Evolutionary conservation across 2,329 filamentous ascomycete species (phyloP).

Genomic region (Arthrinium puccinioides): DNA sequence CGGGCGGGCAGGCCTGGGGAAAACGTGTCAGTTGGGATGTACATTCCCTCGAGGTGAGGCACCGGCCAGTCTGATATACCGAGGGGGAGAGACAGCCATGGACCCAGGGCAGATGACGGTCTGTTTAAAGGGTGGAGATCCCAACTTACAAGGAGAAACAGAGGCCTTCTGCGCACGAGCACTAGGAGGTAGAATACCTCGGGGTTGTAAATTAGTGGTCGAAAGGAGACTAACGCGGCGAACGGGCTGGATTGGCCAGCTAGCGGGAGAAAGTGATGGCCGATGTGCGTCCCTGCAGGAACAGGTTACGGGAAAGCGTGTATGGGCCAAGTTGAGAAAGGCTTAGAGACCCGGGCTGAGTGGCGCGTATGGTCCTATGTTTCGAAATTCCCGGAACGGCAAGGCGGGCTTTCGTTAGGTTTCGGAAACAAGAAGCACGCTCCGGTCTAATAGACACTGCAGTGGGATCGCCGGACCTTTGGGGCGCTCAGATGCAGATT

Average conservation of each 20-base stretch:
- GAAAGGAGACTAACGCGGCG: conserved; percentile 14
- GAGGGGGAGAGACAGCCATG: conserved; percentile 1
- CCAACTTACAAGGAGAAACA: conserved; percentile 16
- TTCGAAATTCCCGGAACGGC: conserved; percentile 24
- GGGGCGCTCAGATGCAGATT: conserved; percentile 14
- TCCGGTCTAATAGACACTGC: conserved; percentile 14
- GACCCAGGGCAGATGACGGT: conserved; percentile 8
- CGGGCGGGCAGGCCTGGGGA: conserved; percentile 1
- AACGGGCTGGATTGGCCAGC: conserved; percentile 15
- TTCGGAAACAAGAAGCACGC: conserved; percentile 24
- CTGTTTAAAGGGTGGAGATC: conserved; percentile 14
- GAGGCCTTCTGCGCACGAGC: conserved; percentile 15
- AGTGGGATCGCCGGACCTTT: conserved; percentile 7
- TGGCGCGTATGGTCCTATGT: conserved; percentile 15
- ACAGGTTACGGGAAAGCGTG: conserved; percentile 11
- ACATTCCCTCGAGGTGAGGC: conserved; percentile 1
- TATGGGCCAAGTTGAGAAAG: conserved; percentile 18
- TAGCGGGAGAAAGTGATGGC: conserved; percentile 13
- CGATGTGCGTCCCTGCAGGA: conserved; percentile 15
- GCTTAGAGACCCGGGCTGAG: conserved; percentile 7
- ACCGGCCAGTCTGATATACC: conserved; percentile 7
- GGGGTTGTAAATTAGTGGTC: conserved; percentile 12
- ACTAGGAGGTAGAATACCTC: conserved; percentile 13
- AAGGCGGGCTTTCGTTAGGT: conserved; percentile 23
- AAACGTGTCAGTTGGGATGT: conserved; percentile 1